phyloP scores from a whole-genome alignment of 192 early-diverging fungal species.

The Dissophora ornata region DNA sequence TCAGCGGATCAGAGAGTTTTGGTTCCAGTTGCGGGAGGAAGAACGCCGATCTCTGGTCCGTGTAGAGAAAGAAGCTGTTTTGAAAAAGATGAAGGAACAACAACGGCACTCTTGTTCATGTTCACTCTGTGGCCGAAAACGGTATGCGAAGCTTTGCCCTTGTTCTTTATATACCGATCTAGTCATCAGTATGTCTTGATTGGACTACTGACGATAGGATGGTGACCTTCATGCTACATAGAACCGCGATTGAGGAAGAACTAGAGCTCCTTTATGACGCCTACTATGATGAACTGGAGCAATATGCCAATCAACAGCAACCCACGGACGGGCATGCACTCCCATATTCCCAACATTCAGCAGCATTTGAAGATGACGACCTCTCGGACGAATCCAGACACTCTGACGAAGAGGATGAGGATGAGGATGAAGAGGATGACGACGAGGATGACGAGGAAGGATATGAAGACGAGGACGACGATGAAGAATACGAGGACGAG shows the following conservation, averaged over 20 bases:
- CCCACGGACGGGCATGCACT: constrained; percentile 49
- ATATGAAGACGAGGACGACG: constrained; percentile 70
- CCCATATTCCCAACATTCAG: constrained; percentile 56
- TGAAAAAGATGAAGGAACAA: constrained; percentile 92
- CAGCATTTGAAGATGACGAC: constrained; percentile 51
- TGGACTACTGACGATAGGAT: background rate
- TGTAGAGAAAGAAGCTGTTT: constrained; percentile 86
- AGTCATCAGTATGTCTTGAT: background rate
- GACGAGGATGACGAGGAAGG: constrained; percentile 66
- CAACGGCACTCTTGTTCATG: constrained; percentile 88
- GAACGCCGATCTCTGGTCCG: constrained; percentile 83
- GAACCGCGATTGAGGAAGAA: constrained; percentile 86
- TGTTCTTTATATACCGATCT: background rate
- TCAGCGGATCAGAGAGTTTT: constrained; percentile 85
- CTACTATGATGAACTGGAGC: constrained; percentile 90
- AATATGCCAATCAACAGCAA: constrained; percentile 83
- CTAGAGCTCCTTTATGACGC: constrained; percentile 88
- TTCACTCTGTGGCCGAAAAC: constrained; percentile 82
- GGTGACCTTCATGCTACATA: constrained; percentile 44
- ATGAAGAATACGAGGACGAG: constrained; percentile 65
- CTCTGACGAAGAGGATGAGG: constrained; percentile 58
- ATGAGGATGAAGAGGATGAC: constrained; percentile 62
- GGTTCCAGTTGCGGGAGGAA: constrained; percentile 83
- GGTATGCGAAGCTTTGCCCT: constrained; percentile 57
- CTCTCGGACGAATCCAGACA: constrained; percentile 56